These are phyloP conservation scores for Chlorella ohadii DNA, from an alignment of 139 green algal species.

Conservation along the genomic window DNA sequence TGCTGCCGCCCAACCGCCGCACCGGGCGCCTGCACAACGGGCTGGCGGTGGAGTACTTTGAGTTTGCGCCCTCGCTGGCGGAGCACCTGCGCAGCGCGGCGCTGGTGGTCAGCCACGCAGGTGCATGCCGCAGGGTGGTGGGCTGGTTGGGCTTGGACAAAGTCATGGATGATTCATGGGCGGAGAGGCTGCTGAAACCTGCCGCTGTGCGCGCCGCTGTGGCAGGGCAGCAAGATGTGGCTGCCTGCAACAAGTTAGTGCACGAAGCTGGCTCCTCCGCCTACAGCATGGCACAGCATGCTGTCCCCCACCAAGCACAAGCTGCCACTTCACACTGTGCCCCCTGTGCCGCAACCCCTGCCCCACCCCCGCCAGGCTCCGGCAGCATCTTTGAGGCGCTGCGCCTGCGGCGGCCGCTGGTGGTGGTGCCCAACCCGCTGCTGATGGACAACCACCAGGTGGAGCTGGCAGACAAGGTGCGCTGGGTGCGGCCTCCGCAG, in stretches of 20 bases:
- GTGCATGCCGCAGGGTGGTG: neutral
- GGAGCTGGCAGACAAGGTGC: constrained; percentile 21
- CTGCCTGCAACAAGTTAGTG: too few species aligned
- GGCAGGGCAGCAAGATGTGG: too few species aligned
- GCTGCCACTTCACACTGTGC: neutral
- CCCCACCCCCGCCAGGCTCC: constrained; percentile 53
- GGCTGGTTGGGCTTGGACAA: neutral
- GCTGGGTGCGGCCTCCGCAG: too few species aligned
- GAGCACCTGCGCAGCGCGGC: constrained; percentile 58
- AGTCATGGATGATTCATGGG: too few species aligned
- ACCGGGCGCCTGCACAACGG: constrained; percentile 37
- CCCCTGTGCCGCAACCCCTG: neutral
- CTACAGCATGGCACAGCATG: too few species aligned
- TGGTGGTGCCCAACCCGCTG: constrained; percentile 84
- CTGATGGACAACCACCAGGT: constrained; percentile 94
- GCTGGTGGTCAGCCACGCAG: constrained; percentile 87
- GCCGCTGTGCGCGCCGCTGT: too few species aligned
- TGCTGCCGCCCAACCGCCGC: constrained; percentile 52
- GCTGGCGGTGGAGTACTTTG: constrained; percentile 73
- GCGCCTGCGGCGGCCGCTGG: constrained; percentile 56
- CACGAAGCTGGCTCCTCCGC: too few species aligned
- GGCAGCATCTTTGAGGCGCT: constrained; percentile 90
- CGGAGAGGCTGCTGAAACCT: too few species aligned
- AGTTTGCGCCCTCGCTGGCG: constrained; percentile 71
- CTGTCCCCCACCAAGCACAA: too few species aligned